A percentile compares a stretch with the other conserved stretches of the same genome.
Conservation (phyloP, 2,329 filamentous ascomycete genomes). For the Ophiosphaerella korrae region DNA sequence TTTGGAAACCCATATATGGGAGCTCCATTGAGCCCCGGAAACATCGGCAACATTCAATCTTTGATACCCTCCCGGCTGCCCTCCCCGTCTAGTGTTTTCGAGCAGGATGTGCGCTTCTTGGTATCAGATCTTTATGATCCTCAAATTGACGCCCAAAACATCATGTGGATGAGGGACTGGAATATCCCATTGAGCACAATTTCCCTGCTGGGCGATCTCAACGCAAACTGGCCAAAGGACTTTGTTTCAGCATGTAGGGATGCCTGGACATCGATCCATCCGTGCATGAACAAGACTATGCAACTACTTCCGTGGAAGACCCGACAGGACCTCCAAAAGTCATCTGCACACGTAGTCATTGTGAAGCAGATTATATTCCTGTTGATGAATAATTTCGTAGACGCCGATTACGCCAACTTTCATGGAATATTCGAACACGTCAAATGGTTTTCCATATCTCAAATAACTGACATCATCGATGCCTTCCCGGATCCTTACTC, state of each 20-base stretch:
- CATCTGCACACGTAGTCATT: conserved; percentile 2
- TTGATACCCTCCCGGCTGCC: no score
- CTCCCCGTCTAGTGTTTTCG: no score
- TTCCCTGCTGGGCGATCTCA: no score
- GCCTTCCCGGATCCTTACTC: conserved; percentile 5
- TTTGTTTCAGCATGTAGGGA: no score
- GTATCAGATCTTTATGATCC: not conserved
- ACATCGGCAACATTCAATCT: no score
- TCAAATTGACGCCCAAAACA: not conserved
- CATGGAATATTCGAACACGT: conserved; percentile 13
- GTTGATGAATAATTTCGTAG: conserved; percentile 11
- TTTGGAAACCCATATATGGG: no score
- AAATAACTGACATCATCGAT: conserved; percentile 7
- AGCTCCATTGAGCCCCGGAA: no score
- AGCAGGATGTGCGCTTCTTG: no score
- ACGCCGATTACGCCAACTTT: conserved; percentile 2
- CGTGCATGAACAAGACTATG: not conserved
- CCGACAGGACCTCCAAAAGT: conserved; percentile 4
- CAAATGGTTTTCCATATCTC: conserved; percentile 1
- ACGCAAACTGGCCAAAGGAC: no score
- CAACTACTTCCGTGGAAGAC: conserved; percentile 5
- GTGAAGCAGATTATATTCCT: conserved; percentile 11
- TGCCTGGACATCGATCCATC: no score
- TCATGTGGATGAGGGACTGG: no score
- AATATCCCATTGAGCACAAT: no score